phyloP scores from a whole-genome alignment of 2,329 filamentous ascomycete species.

The Colletotrichum aenigma region DNA sequence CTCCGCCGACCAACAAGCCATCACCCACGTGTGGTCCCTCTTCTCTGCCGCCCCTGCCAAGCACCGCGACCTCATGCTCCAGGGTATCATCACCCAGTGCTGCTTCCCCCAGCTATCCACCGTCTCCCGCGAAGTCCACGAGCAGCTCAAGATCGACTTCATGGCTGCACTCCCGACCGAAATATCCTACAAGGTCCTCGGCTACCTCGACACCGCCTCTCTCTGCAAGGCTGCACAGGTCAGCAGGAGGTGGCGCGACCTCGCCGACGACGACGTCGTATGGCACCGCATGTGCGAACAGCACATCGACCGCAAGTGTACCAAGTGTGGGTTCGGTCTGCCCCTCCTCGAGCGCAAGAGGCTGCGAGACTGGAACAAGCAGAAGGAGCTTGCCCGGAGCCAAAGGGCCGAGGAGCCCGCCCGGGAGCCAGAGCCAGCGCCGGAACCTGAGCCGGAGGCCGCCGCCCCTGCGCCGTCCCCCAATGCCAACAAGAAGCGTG shows the following conservation, averaged over 20 bases:
- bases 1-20: slow-evolving; percentile 88
- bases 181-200: slow-evolving; percentile 91
- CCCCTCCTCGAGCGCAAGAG: slow-evolving; percentile 89
- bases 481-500: slow-evolving; percentile 37
- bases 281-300: slow-evolving; percentile 96
- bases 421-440: not conserved
- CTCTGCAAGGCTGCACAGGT: slow-evolving; percentile 96
- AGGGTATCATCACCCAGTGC: slow-evolving; percentile 94
- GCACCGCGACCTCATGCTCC: slow-evolving; percentile 94
- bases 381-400: slow-evolving; percentile 67
- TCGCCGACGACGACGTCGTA: slow-evolving; percentile 97
- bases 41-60: slow-evolving; percentile 95
- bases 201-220: slow-evolving; percentile 90
- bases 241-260: slow-evolving; percentile 81
- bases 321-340: slow-evolving; percentile 93
- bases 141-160: slow-evolving; percentile 98
- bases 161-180: slow-evolving; percentile 86
- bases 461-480: slow-evolving; percentile 16
- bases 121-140: slow-evolving; percentile 86
- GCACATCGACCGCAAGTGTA: slow-evolving; percentile 92
- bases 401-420: slow-evolving; percentile 22
- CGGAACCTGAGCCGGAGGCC: slow-evolving; percentile 26
- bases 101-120: slow-evolving; percentile 97
- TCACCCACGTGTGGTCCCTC: slow-evolving; percentile 96
- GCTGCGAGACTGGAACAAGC: slow-evolving; percentile 83